phyloP scores from a whole-genome alignment of 345 rosid genomes.

The Moringa oleifera region DNA sequence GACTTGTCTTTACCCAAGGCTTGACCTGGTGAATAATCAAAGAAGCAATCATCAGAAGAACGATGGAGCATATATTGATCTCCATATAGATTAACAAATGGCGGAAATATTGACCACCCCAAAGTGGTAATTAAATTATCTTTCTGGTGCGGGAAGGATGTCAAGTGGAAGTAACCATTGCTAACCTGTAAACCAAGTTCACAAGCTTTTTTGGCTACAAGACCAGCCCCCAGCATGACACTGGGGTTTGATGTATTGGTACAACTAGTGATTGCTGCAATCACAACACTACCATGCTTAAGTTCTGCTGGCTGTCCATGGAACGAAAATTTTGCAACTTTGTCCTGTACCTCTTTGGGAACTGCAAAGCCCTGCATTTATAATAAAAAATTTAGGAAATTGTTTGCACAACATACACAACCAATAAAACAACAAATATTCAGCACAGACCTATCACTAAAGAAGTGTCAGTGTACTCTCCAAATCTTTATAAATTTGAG shows the following conservation, averaged over 20 bases:
- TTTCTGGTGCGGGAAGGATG: not conserved
- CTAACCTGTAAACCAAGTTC: slow-evolving; percentile 91
- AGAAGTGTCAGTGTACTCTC: not conserved
- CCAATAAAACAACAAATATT: not conserved
- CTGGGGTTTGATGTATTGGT: slow-evolving; percentile 99
- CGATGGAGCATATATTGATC: not conserved
- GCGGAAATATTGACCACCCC: not conserved
- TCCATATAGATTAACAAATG: not conserved
- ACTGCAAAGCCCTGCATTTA: slow-evolving; percentile 75
- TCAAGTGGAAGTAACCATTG: not conserved
- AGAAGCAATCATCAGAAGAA: slow-evolving; percentile 1
- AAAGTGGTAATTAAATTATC: not conserved
- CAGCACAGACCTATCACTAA: too few species aligned
- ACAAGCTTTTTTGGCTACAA: slow-evolving; percentile 93
- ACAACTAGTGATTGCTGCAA: slow-evolving; percentile 98
- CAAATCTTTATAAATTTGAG: not conserved
- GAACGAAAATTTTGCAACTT: slow-evolving; percentile 77
- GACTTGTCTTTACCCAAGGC: slow-evolving; percentile 99
- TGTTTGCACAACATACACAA: not conserved
- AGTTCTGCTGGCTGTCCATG: slow-evolving; percentile 84
- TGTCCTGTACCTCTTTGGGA: slow-evolving; percentile 77
- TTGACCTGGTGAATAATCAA: slow-evolving; percentile 56
- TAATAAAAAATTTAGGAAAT: not conserved
- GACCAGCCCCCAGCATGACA: slow-evolving; percentile 98
- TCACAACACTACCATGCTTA: slow-evolving; percentile 97